Base-by-base conservation (phyloP, 345 rosid genomes). In the Adansonia digitata region DNA sequence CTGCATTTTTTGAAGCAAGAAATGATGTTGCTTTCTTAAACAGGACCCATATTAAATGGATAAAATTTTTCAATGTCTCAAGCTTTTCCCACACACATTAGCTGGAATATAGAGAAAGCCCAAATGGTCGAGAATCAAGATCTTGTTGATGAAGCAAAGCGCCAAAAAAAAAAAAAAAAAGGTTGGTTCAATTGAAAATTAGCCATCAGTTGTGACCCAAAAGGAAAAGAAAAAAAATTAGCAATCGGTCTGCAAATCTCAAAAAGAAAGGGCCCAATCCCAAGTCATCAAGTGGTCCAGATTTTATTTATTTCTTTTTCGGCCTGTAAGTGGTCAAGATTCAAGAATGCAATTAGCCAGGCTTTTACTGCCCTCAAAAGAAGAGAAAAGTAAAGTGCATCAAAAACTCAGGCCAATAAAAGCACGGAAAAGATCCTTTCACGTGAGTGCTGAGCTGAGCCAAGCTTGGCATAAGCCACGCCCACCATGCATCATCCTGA, bases 321-420 rank as follows among this genome's bases (percentile, higher is more conserved):
- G n/a, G n/a, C n/a, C n/a, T n/a, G n/a, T n/a, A n/a, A n/a, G n/a
- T n/a, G 74, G 73, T 79, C 62, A 70, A 51, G 15, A 49, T 64
- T 39, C 69, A 63, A 29, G 10, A 24, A 22, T 5, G 5, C 43
- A 13, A 22, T 68, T 46, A 37, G 62, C 26, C 29, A 29, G 51
- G 56, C 45, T 39, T 29, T 42, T 26, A 17, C 72, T 24, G 0
- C 40, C 80, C 62, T 82, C 35, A 82, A 85, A 85, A 85, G 88
- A 59, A 77, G 88, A 82, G 83, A 82, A n/a, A 82, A 82, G 85
- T 12, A 24, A 82, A 82, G 84, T 5, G 18, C 20, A 37, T 37
- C 27, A 64, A 62, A 57, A n/a, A 48, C 48, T 49, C 34, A 74
- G 49, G 53, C 40, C 31, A 46, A 49, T n/a, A 31, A 70, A 71